phyloP scores from a whole-genome alignment of 176 grass and related monocot genomes.

The Zoysia pacifica region DNA sequence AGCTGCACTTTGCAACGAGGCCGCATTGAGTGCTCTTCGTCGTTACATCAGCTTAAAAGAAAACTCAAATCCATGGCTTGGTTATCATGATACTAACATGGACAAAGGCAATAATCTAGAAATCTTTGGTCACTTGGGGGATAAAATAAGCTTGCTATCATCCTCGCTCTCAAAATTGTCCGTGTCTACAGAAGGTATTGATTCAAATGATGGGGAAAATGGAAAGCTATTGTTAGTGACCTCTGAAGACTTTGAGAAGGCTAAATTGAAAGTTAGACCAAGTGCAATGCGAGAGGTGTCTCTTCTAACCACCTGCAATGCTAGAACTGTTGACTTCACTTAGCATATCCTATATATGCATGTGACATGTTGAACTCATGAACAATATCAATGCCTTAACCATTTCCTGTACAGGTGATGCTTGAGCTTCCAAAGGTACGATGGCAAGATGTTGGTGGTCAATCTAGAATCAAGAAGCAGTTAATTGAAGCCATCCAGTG shows the following conservation, averaged over 20 bases:
- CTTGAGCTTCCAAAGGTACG: conserved; percentile 84
- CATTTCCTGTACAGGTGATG: conserved; percentile 60
- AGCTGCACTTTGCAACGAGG: conserved; percentile 85
- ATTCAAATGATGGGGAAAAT: conserved; percentile 29
- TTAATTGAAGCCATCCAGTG: conserved; percentile 81
- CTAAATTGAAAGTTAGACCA: conserved; percentile 87
- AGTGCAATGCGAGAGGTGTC: conserved; percentile 97
- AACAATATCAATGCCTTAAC: conserved; percentile 4
- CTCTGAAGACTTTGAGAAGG: conserved; percentile 72
- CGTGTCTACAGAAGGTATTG: conserved; percentile 43
- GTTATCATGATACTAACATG: conserved; percentile 9
- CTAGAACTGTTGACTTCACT: conserved; percentile 5
- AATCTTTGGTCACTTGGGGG: conserved; percentile 25
- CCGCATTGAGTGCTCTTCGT: conserved; percentile 67
- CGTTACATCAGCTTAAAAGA: conserved; percentile 57
- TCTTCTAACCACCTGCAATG: conserved; percentile 12
- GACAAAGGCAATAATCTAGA: conserved; percentile 24
- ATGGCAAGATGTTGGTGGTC: conserved; percentile 95
- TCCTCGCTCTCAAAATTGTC: conserved; percentile 64
- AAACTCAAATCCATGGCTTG: conserved; percentile 29
- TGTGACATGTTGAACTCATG: conserved; percentile 6
- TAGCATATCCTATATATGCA: background rate
- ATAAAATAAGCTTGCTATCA: conserved; percentile 48
- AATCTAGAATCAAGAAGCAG: conserved; percentile 73
- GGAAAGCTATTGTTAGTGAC: conserved; percentile 48